A percentile compares a stretch with the other conserved stretches of the same genome.
Conservation (phyloP, 306 rosid genomes). For the Citrullus mucosospermus region DNA sequence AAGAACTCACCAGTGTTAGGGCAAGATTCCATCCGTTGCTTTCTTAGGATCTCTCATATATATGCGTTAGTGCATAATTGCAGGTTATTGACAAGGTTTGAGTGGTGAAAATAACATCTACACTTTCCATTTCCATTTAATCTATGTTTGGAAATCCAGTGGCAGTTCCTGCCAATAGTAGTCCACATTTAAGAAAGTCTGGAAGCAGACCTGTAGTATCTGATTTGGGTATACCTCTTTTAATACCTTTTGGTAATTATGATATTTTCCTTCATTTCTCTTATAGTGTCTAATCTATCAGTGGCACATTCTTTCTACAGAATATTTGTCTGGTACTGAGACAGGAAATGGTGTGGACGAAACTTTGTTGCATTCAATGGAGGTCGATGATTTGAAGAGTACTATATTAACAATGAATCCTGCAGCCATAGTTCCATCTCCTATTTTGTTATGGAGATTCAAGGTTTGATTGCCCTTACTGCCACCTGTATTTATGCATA, state of each 20-base stretch:
- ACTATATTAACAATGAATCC: constrained; percentile 24
- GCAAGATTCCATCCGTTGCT: neutral
- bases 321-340: constrained; percentile 36
- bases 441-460: constrained; percentile 73
- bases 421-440: constrained; percentile 65
- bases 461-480: constrained; percentile 39
- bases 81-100: constrained; percentile 19
- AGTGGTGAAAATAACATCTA: constrained; percentile 12
- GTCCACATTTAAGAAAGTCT: constrained; percentile 93
- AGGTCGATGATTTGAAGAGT: constrained; percentile 41
- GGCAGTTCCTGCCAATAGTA: constrained; percentile 50
- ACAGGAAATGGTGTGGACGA: constrained; percentile 64
- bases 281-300: neutral
- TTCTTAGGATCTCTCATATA: neutral
- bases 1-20: neutral
- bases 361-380: constrained; percentile 32
- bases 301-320: constrained; percentile 10
- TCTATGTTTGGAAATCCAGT: constrained; percentile 78
- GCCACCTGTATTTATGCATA: neutral
- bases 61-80: constrained; percentile 16
- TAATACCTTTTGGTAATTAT: constrained; percentile 1
- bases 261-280: neutral
- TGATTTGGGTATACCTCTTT: constrained; percentile 55
- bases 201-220: constrained; percentile 79
- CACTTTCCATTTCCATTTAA: constrained; percentile 29